Base-by-base conservation (phyloP, 2,329 filamentous ascomycete genomes). In the Ceratocystis eucalypticola region DNA sequence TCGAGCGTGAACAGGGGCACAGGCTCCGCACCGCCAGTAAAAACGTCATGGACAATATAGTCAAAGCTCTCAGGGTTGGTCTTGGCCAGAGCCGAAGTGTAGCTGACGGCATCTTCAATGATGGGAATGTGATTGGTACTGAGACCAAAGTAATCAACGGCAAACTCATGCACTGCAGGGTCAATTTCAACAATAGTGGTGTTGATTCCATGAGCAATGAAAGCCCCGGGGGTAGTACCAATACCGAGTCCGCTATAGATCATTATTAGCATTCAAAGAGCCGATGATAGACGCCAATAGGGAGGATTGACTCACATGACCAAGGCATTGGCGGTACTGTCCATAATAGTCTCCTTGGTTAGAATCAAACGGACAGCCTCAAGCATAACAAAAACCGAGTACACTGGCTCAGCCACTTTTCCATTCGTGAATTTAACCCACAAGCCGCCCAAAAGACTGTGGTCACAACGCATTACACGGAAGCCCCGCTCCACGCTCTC, bases 11-110 rank as follows among this genome's bases (percentile, higher is more conserved):
- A 99, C 6, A 99, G 83, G 6, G 86, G 80, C 2, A 92, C 84
- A 0, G 94, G 94, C 74, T 97, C 94, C 0, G 91, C 92, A 64
- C 94, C 94, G 28, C 94, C 94, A 0, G 94, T 99, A 74, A 99
- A 99, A 28, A 99, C 94, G 71, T 99, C 94, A 74, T 99, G 94
- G 65, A 99, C 82, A 72, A 99, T 94, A 77, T 96, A 97, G 77
- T 96, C 88, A 74, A 88, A 99, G 33, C 79, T 79, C 61, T 78
- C 74, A 6, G 76, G 74, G 66, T 77, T 71, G 33, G 76, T 71
- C 63, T 76, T 72, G 65, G 78, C 77, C 61, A 80, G 73, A 64
- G 76, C 72, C 59, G 78, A 75, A 20, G 84, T 82, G 74, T 86
- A 96, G n/a, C 78, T 76, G 2, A 91, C 84, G 0, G 94, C 94